Conservation (phyloP, 371 early-diverging fungal genomes). For the Mortierella sp. region DNA sequence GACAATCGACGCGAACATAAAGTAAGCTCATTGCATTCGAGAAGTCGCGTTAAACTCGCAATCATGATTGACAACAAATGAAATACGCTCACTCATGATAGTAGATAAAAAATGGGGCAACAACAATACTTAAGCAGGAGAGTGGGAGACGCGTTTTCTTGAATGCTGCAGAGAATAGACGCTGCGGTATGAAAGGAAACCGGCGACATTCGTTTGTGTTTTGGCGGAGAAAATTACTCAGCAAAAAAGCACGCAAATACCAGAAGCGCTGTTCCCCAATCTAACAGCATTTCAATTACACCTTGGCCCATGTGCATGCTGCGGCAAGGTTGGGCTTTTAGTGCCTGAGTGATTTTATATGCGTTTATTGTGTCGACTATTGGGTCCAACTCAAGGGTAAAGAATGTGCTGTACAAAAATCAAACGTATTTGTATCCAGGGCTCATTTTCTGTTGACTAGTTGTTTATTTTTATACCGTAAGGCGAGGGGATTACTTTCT, state of each 20-base stretch:
- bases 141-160: no score
- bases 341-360: background rate
- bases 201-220: background rate
- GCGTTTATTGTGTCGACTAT: no score
- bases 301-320: background rate
- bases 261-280: background rate
- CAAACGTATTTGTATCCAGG: background rate
- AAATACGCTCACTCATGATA: no score
- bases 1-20: no score
- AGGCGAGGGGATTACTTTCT: no score
- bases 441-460: background rate
- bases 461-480: background rate
- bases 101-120: no score
- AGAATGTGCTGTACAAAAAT: background rate
- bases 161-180: no score
- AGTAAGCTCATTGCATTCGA: no score
- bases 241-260: background rate
- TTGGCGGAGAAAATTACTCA: background rate
- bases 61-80: no score
- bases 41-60: no score
- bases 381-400: background rate
- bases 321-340: background rate
- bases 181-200: background rate
- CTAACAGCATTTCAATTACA: background rate
- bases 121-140: no score